Evolutionary conservation across 164 flowering plant genomes (phyloP).

Genomic region (Vitis riparia): DNA sequence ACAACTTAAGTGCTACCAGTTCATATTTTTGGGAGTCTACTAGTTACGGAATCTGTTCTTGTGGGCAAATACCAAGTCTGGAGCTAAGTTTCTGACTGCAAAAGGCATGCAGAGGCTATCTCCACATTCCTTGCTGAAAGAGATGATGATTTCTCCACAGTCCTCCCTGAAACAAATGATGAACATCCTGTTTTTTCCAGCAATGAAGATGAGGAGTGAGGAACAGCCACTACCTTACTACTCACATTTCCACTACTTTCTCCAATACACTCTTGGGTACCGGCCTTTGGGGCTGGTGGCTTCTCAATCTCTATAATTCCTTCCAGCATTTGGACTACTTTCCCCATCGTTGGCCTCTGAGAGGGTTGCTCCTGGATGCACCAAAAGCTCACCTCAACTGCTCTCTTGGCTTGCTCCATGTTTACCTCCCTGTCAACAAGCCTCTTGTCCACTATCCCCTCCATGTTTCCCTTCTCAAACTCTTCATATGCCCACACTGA

Average conservation of each 20-base stretch:
- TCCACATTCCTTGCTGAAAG: background rate
- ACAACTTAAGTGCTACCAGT: too few species aligned
- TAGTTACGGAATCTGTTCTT: too few species aligned
- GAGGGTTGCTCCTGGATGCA: constrained; percentile 3
- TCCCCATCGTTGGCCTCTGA: constrained; percentile 38
- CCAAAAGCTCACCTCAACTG: background rate
- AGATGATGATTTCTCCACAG: constrained; percentile 25
- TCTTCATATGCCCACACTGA: constrained; percentile 1
- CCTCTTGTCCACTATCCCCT: background rate
- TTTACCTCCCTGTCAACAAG: background rate
- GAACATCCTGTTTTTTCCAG: constrained; percentile 22
- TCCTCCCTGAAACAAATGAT: constrained; percentile 20
- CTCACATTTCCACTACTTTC: constrained; percentile 32
- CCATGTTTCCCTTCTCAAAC: background rate
- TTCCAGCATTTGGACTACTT: constrained; percentile 77
- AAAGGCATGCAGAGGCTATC: too few species aligned
- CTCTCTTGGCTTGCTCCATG: background rate
- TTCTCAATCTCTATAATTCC: constrained; percentile 51
- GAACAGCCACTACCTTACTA: constrained; percentile 27
- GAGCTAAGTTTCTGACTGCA: too few species aligned
- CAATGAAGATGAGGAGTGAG: constrained; percentile 38
- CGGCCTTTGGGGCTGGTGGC: constrained; percentile 56
- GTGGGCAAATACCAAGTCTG: too few species aligned
- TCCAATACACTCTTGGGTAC: constrained; percentile 29
- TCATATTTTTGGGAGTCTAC: too few species aligned